Base-by-base conservation (phyloP, 2,329 filamentous ascomycete species). In the Stachybotrys chlorohalonatus region DNA sequence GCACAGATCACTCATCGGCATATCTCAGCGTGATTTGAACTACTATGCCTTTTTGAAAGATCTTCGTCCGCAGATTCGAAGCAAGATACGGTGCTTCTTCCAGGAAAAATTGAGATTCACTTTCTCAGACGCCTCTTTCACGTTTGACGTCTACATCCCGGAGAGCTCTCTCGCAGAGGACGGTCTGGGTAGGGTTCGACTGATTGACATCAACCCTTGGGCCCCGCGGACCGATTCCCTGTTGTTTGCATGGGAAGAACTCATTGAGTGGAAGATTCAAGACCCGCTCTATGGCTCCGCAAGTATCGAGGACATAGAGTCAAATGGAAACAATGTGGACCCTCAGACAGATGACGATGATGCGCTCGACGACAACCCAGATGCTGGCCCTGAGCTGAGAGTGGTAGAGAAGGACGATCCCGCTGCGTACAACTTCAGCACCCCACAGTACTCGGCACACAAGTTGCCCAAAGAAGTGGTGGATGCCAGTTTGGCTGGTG, bases 181-280 rank as follows among this genome's bases (percentile, higher is more conserved):
- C 31, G 76, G 87, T 1, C 81, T 95, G 54, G 83, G 89, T 51
- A 80, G 83, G 51, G 89, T 95, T 2, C 88, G 91, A 74, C 76
- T 99, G 11, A 86, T 99, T 51, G 94, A 99, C 67, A 88, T 99
- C 65, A 97, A 97, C 65, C 90, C 94, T 0, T 99, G 93, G 90
- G 93, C 93, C 1, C 82, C 84, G 47, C 79, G 90, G 57, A 99
- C 94, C 0, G 94, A 99, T 72, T 87, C 89, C 5, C 71, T 97
- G 49, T 76, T 96, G 1, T 99, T 96, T 68, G 86, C 85, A 48
- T 99, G 94, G 94, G 68, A 87, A 57, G 93, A 97, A 72, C 77
- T 99, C 47, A 75, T 97, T 56, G 84, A 82, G 0, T 81, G 90
- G 73, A 77, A 84, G 42, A 83, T 88, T 8, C 79, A 82, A 1